These are phyloP conservation scores for Paxillus rubicundulus DNA, from an alignment of 768 basidiomycete genomes.

Conservation along the genomic window DNA sequence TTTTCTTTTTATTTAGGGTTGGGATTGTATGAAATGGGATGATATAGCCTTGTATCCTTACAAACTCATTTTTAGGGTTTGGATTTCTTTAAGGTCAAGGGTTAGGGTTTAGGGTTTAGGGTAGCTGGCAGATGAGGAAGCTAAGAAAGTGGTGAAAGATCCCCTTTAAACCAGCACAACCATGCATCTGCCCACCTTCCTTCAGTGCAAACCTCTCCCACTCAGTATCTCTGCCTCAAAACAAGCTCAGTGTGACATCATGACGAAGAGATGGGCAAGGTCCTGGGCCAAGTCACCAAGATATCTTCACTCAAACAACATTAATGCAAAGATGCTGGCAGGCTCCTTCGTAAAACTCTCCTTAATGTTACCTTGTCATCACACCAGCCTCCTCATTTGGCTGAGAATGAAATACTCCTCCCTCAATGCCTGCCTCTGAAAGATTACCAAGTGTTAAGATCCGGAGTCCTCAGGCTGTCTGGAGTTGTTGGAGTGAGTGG, in stretches of 20 bases:
- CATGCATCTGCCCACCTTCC: neutral
- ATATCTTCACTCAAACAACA: fast-evolving
- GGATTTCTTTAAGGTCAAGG: too few species aligned
- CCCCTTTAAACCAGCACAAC: neutral
- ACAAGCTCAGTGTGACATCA: neutral
- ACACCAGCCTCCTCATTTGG: conserved; percentile 28
- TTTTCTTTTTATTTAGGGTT: too few species aligned
- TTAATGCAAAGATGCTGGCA: neutral
- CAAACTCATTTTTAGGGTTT: too few species aligned
- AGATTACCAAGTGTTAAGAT: too few species aligned
- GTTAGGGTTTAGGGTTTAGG: too few species aligned
- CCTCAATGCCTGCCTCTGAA: conserved; percentile 12
- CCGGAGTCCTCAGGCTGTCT: too few species aligned
- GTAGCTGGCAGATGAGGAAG: conserved; percentile 19
- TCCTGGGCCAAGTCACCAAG: conserved; percentile 1
- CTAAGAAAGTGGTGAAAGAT: conserved; percentile 14
- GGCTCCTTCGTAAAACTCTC: neutral
- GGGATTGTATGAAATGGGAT: too few species aligned
- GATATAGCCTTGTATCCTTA: too few species aligned
- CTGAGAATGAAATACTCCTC: conserved; percentile 31
- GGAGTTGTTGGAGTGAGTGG: too few species aligned
- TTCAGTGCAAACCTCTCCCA: neutral
- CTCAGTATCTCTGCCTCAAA: neutral
- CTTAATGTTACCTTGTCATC: conserved; percentile 1
- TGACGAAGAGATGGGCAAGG: neutral